Evolutionary conservation across 768 basidiomycete species (phyloP).

Genomic region (Hericium coralloides): DNA sequence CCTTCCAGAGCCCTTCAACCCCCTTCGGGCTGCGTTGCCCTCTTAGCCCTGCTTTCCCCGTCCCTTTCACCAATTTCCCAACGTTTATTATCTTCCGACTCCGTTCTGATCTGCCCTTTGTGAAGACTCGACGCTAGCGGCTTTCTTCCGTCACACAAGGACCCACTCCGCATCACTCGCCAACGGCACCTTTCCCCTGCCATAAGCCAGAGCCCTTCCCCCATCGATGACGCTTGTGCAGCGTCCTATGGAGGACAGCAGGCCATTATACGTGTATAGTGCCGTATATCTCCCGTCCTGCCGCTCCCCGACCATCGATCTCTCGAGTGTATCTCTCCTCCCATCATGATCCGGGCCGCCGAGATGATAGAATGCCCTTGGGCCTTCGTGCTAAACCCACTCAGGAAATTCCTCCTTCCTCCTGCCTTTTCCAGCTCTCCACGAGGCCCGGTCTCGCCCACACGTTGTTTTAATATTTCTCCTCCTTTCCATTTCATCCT

Average conservation of each 20-base stretch:
- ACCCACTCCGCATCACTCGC: too few species aligned
- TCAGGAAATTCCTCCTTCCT: not conserved
- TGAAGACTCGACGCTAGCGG: too few species aligned
- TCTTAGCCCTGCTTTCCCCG: not conserved
- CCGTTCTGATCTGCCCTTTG: too few species aligned
- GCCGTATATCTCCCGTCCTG: not conserved
- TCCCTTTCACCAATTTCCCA: not conserved
- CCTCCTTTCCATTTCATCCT: slow-evolving; percentile 10
- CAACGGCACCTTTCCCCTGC: too few species aligned
- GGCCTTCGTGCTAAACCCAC: not conserved
- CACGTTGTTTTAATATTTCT: slow-evolving; percentile 17
- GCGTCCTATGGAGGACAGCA: not conserved
- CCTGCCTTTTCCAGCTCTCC: not conserved
- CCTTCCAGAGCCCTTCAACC: not conserved
- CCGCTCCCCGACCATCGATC: not conserved
- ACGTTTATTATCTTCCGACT: too few species aligned
- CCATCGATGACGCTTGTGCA: not conserved
- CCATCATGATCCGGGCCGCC: slow-evolving; percentile 3
- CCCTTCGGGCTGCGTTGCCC: not conserved
- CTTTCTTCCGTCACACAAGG: too few species aligned
- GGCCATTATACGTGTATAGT: not conserved
- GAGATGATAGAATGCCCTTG: not conserved
- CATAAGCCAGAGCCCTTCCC: too few species aligned
- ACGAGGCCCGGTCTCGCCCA: slow-evolving; percentile 10
- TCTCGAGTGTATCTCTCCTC: not conserved